Conservation (phyloP, 495 filamentous ascomycete genomes). For the Lasiosphaeria ovina region DNA sequence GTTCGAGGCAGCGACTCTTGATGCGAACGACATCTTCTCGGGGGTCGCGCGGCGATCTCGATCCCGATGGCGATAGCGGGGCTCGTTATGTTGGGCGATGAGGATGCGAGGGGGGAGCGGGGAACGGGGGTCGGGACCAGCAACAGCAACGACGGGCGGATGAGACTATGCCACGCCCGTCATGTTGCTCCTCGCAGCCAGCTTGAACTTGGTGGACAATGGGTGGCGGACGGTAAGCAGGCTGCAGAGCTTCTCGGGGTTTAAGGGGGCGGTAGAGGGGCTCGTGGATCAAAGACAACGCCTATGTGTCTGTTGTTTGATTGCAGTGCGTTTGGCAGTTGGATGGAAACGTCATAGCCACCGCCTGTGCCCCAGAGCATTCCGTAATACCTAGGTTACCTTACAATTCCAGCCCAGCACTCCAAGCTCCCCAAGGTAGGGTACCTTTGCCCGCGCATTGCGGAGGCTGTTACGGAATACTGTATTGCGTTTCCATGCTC, state of each 20-base stretch:
- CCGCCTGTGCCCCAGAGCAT: no score
- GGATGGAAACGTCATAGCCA: slow-evolving; percentile 6
- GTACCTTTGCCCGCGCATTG: no score
- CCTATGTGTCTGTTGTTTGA: neutral
- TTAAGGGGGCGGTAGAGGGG: neutral
- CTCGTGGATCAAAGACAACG: neutral
- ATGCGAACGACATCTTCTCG: slow-evolving; percentile 44
- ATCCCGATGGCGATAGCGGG: slow-evolving; percentile 4
- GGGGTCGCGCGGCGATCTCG: slow-evolving; percentile 10
- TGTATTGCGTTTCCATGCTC: no score
- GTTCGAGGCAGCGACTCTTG: slow-evolving; percentile 30
- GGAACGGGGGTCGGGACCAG: neutral
- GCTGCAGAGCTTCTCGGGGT: neutral
- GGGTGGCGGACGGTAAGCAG: neutral
- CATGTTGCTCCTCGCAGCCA: slow-evolving; percentile 10
- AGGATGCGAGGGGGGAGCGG: slow-evolving; percentile 5
- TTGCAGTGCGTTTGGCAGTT: neutral
- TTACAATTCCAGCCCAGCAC: no score
- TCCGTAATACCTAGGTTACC: no score
- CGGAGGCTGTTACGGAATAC: no score
- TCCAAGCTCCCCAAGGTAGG: no score
- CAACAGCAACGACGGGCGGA: neutral
- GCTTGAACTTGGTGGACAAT: neutral
- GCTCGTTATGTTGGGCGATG: slow-evolving; percentile 4
- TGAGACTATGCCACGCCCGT: slow-evolving; percentile 11